A percentile compares a stretch with the other conserved stretches of the same genome.
phyloP scores from a whole-genome alignment of 2,329 filamentous ascomycete genomes.

The Monilinia polystroma region DNA sequence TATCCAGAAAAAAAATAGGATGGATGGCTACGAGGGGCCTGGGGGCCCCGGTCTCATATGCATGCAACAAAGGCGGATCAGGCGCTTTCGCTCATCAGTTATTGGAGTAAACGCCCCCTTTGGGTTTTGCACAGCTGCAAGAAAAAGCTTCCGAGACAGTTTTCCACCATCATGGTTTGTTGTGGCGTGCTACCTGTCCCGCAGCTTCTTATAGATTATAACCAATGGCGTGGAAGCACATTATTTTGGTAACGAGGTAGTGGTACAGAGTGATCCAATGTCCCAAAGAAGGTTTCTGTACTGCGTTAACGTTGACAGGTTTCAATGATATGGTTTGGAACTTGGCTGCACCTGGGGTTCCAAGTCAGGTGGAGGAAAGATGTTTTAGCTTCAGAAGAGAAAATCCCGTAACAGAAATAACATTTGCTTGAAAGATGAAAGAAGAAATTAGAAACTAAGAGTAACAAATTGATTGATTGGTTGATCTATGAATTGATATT shows the following conservation, averaged over 20 bases:
- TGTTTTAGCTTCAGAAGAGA: neutral
- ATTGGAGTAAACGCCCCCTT: conserved; percentile 7
- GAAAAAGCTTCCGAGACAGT: conserved; percentile 19
- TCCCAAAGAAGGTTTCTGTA: conserved; percentile 8
- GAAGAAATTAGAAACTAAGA: neutral
- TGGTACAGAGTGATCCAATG: neutral
- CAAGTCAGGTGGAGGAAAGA: neutral
- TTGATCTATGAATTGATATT: neutral
- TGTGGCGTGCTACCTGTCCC: conserved; percentile 12
- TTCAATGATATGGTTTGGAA: conserved; percentile 1
- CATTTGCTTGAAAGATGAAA: neutral
- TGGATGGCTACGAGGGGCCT: neutral
- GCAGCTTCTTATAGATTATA: neutral
- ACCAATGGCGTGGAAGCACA: neutral
- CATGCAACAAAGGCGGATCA: conserved; percentile 13
- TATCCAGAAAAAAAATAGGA: conserved; percentile 8
- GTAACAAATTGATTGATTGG: neutral
- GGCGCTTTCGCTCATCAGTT: neutral
- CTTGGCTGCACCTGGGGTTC: neutral
- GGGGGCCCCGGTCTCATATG: conserved; percentile 7
- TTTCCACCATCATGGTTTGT: conserved; percentile 11
- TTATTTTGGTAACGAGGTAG: conserved; percentile 19
- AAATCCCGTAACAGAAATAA: neutral
- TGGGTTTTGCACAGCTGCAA: neutral
- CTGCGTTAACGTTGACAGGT: conserved; percentile 9